phyloP scores from a whole-genome alignment of 345 rosid species.

The Salix viminalis region DNA sequence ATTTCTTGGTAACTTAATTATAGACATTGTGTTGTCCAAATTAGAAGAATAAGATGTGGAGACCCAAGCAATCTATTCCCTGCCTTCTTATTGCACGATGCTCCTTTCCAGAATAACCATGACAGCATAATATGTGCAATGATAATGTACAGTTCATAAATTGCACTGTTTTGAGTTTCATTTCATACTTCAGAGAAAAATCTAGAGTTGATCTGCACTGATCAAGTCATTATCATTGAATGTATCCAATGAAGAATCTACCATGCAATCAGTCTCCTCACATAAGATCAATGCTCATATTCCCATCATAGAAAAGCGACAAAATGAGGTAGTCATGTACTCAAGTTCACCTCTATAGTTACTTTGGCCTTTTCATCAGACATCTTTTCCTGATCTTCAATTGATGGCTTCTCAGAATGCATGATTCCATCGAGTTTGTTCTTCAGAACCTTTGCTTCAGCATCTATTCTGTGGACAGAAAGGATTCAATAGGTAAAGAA shows the following conservation, averaged over 20 bases:
- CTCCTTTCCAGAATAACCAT: neutral
- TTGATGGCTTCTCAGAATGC: conserved; percentile 28
- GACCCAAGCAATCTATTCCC: neutral
- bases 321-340: neutral
- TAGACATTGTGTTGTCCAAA: neutral
- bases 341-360: conserved; percentile 58
- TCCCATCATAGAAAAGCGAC: neutral
- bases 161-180: neutral
- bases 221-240: neutral
- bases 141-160: neutral
- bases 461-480: conserved; percentile 60
- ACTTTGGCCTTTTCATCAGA: conserved; percentile 39
- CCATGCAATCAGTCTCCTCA: neutral
- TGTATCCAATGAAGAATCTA: neutral
- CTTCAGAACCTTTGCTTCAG: conserved; percentile 61
- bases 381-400: conserved; percentile 44
- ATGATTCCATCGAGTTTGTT: conserved; percentile 54
- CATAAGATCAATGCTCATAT: neutral
- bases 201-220: neutral
- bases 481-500: conserved; percentile 10
- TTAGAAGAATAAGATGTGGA: neutral
- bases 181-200: neutral
- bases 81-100: neutral
- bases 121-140: neutral
- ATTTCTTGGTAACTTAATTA: neutral